A percentile compares a stretch with the other conserved stretches of the same genome.
Evolutionary conservation across 495 filamentous ascomycete species (phyloP).

Genomic region (Neurospora terricola): DNA sequence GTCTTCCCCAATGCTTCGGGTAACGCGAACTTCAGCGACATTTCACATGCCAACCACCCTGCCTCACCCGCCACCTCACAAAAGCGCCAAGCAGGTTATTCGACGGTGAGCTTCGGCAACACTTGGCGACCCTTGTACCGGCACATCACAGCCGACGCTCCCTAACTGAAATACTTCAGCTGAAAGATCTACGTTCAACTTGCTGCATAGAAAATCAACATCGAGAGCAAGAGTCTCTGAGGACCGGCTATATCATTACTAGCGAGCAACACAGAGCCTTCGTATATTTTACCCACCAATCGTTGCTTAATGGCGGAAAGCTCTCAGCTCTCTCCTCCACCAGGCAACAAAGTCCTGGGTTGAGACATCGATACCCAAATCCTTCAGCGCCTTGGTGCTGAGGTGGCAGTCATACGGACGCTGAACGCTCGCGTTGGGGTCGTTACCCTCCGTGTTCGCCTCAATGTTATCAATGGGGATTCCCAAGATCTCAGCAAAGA

Average conservation of each 20-base stretch:
- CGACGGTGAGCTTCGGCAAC: not conserved
- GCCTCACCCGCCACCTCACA: not conserved
- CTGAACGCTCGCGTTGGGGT: constrained; percentile 62
- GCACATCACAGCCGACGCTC: not conserved
- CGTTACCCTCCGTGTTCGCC: constrained; percentile 63
- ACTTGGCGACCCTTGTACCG: not conserved
- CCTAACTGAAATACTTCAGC: not conserved
- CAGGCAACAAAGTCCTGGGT: constrained; percentile 71
- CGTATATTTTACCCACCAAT: not conserved
- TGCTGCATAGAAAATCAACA: not conserved
- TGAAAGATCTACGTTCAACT: not conserved
- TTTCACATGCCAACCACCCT: not conserved
- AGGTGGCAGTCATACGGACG: constrained; percentile 87
- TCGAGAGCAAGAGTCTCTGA: not conserved
- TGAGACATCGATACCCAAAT: constrained; percentile 65
- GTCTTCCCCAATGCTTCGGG: not conserved
- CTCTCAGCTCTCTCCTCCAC: constrained; percentile 55
- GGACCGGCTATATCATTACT: not conserved
- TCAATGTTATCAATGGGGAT: constrained; percentile 61
- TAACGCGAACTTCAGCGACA: not conserved
- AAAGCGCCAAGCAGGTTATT: not conserved
- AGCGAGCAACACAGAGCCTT: not conserved
- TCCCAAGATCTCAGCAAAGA: constrained; percentile 72
- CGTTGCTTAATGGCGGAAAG: constrained; percentile 32
- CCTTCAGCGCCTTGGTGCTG: constrained; percentile 62